Evolutionary conservation across 1,139 yeast genomes (phyloP).

Genomic region (Eremothecium sinecaudum): DNA sequence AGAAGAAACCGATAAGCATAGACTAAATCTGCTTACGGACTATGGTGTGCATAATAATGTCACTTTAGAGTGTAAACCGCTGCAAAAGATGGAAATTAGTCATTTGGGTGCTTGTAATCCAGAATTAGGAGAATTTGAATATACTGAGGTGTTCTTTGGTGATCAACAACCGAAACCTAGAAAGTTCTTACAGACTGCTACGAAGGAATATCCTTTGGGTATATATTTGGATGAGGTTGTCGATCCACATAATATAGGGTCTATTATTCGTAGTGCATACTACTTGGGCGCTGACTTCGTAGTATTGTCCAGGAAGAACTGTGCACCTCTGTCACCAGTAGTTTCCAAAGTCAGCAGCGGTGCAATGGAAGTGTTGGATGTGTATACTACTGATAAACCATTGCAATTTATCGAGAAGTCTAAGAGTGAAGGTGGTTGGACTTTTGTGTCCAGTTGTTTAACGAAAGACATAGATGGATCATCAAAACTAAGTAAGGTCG

Average conservation of each 20-base stretch:
- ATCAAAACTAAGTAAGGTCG: constrained; percentile 33
- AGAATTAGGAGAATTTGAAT: constrained; percentile 26
- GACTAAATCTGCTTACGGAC: constrained; percentile 50
- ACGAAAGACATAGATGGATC: constrained; percentile 8
- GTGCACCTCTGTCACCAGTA: constrained; percentile 60
- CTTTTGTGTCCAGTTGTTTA: constrained; percentile 48
- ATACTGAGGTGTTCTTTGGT: constrained; percentile 12
- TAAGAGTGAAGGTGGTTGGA: constrained; percentile 53
- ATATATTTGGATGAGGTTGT: constrained; percentile 71
- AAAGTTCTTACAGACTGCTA: constrained; percentile 15
- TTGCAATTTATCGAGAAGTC: constrained; percentile 52
- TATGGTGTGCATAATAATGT: constrained; percentile 79
- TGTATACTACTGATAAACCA: constrained; percentile 51
- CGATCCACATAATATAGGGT: constrained; percentile 89
- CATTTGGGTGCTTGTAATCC: constrained; percentile 32
- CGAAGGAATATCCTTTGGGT: constrained; percentile 52
- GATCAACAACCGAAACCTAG: constrained; percentile 4
- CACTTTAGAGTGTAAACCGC: constrained; percentile 58
- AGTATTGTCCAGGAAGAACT: constrained; percentile 58
- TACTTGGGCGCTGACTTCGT: constrained; percentile 80
- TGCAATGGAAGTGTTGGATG: constrained; percentile 66
- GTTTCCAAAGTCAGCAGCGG: constrained; percentile 82
- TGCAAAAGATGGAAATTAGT: constrained; percentile 39
- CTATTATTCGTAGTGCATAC: constrained; percentile 72
- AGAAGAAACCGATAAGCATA: constrained; percentile 42